Percentiles rank a stretch among this genome's conserved stretches.
Conservation (phyloP, 2,329 filamentous ascomycete genomes). For the Alternaria metachromatica region DNA sequence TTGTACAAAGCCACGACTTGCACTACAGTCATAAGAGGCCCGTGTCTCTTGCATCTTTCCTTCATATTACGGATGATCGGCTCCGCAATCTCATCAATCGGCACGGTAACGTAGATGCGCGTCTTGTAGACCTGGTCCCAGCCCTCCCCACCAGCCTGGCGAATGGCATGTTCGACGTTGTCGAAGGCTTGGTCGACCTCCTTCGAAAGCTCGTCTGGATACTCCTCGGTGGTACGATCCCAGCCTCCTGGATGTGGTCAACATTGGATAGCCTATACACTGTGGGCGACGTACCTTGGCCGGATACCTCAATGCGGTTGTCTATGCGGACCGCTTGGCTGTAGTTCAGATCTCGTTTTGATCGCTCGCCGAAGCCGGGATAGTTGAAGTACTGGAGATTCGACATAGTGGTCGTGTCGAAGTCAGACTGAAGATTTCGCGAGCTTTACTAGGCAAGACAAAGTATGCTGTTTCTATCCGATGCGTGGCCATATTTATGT, state of each 20-base stretch:
- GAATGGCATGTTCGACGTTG: conserved; percentile 61
- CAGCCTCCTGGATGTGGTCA: conserved; percentile 29
- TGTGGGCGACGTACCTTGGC: conserved; percentile 26
- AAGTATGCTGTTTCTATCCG: not conserved
- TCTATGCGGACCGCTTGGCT: conserved; percentile 37
- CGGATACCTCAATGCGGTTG: conserved; percentile 33
- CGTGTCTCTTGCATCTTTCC: conserved; percentile 31
- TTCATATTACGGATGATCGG: conserved; percentile 22
- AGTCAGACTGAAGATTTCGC: not conserved
- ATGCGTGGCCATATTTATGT: not conserved
- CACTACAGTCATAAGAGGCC: conserved; percentile 32
- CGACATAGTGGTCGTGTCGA: not conserved
- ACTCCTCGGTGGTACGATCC: conserved; percentile 30
- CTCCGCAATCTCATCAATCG: conserved; percentile 20
- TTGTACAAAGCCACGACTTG: conserved; percentile 28
- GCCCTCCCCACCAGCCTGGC: conserved; percentile 60
- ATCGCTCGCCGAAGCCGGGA: conserved; percentile 24
- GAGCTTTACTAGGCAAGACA: not conserved
- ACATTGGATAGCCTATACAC: not conserved
- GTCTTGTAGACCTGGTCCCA: conserved; percentile 57
- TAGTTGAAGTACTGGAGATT: not conserved
- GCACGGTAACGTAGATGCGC: conserved; percentile 23
- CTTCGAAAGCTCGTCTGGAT: conserved; percentile 20
- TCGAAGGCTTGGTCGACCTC: conserved; percentile 54
- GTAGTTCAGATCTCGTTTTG: conserved; percentile 24